Conservation (phyloP, 2,329 filamentous ascomycete genomes). For the Plectosphaerella cucumerina region DNA sequence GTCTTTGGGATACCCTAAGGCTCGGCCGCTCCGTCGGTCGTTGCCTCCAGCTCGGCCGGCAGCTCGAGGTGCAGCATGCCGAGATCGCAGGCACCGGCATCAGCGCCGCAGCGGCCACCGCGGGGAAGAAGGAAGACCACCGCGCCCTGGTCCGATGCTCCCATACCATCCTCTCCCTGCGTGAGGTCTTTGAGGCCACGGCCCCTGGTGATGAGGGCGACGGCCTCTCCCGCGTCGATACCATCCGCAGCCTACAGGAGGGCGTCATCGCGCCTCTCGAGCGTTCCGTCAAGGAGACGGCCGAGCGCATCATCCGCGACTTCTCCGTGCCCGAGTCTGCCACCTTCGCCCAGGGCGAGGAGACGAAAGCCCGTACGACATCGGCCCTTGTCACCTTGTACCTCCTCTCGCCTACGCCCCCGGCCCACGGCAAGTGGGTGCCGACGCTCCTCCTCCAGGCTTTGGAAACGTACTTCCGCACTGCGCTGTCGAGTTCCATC, state of each 20-base stretch:
- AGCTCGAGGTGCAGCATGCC: conserved; percentile 79
- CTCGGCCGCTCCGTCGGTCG: conserved; percentile 73
- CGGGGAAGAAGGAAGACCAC: conserved; percentile 63
- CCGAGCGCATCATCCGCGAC: conserved; percentile 76
- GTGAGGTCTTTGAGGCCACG: conserved; percentile 67
- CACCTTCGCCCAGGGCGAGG: conserved; percentile 65
- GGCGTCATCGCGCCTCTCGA: conserved; percentile 70
- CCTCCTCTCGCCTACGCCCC: conserved; percentile 64
- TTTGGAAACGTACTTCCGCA: conserved; percentile 78
- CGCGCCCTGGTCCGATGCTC: conserved; percentile 77
- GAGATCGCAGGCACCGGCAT: conserved; percentile 52
- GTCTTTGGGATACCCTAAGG: conserved; percentile 75
- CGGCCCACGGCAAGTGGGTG: conserved; percentile 49
- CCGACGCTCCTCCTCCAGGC: conserved; percentile 72
- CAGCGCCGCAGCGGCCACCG: conserved; percentile 22
- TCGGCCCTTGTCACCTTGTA: conserved; percentile 76
- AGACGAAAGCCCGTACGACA: conserved; percentile 67
- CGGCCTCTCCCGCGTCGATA: conserved; percentile 69
- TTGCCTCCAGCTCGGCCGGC: conserved; percentile 75
- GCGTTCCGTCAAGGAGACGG: conserved; percentile 64
- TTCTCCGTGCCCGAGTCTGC: conserved; percentile 63
- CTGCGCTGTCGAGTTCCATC: conserved; percentile 73
- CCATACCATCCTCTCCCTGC: conserved; percentile 71
- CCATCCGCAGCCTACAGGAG: conserved; percentile 66
- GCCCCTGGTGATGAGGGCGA: conserved; percentile 69